A percentile compares a stretch with the other conserved stretches of the same genome.
These are phyloP conservation scores for Alternaria angustiovoidea DNA, from an alignment of 2,329 filamentous ascomycete genomes.

Conservation along the genomic window DNA sequence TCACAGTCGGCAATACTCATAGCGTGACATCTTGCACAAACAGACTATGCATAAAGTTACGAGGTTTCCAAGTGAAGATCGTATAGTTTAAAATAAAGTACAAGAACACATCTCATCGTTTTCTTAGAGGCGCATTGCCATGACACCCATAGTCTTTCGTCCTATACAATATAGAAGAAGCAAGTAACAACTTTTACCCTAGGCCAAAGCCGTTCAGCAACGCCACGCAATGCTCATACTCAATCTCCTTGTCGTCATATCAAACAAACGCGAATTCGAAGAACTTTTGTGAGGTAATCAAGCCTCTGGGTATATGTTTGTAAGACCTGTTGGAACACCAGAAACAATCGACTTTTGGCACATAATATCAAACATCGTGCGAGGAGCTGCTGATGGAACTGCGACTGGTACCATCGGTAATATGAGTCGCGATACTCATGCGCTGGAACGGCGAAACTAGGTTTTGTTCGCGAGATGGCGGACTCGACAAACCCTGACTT, in stretches of 20 bases:
- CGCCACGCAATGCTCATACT: constrained; percentile 11
- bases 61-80: neutral
- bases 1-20: neutral
- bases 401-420: constrained; percentile 48
- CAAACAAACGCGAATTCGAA: neutral
- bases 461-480: constrained; percentile 40
- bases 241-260: neutral
- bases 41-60: neutral
- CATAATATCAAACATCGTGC: constrained; percentile 33
- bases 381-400: constrained; percentile 49
- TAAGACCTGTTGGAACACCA: constrained; percentile 12
- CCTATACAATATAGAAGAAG: neutral
- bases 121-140: neutral
- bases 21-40: neutral
- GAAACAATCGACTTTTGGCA: constrained; percentile 16
- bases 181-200: neutral
- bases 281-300: constrained; percentile 15
- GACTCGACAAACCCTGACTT: constrained; percentile 35
- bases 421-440: constrained; percentile 46
- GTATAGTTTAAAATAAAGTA: neutral
- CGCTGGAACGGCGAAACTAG: constrained; percentile 43
- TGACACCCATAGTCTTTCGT: neutral
- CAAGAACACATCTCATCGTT: neutral
- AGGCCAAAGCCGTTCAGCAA: neutral
- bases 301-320: constrained; percentile 13